Evolutionary conservation across 129 eudicot genomes (phyloP).

Genomic region (Flaveria trinervia): DNA sequence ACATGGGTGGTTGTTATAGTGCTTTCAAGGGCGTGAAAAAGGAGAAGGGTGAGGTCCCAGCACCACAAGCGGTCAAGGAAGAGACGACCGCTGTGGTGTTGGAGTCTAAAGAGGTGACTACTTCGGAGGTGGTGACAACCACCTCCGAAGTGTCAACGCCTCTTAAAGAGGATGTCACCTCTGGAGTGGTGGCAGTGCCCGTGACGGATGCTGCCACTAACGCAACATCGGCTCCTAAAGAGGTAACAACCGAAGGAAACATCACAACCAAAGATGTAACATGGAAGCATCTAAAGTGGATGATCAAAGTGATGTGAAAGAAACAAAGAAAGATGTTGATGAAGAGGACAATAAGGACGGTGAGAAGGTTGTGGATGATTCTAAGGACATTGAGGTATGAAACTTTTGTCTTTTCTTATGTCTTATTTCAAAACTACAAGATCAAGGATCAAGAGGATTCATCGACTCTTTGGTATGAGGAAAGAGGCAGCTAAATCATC

Average conservation of each 20-base stretch:
- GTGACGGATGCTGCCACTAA: slow-evolving; percentile 3
- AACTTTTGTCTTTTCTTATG: not conserved
- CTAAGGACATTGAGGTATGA: slow-evolving; percentile 30
- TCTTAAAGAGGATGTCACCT: not conserved
- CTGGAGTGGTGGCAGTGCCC: slow-evolving; percentile 12
- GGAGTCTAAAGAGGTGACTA: slow-evolving; percentile 3
- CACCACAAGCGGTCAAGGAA: slow-evolving; percentile 27
- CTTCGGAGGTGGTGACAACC: not conserved
- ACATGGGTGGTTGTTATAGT: slow-evolving; percentile 45
- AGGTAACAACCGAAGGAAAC: slow-evolving; percentile 19
- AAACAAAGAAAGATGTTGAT: slow-evolving; percentile 27
- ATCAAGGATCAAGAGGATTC: not conserved
- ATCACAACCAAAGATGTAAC: slow-evolving; percentile 13
- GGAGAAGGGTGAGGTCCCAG: slow-evolving; percentile 14
- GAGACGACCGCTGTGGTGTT: not conserved
- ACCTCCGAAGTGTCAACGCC: not conserved
- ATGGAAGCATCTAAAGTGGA: slow-evolving; percentile 5
- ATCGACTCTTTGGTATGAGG: not conserved
- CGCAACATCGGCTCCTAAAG: slow-evolving; percentile 1
- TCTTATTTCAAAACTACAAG: not conserved
- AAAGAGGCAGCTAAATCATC: too few relatives aligned
- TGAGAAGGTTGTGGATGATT: slow-evolving; percentile 21
- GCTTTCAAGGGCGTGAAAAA: slow-evolving; percentile 23
- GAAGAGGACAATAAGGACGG: slow-evolving; percentile 24
- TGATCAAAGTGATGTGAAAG: slow-evolving; percentile 5